phyloP scores from a whole-genome alignment of 2,329 filamentous ascomycete genomes.

The Pestalotiopsis sp. region DNA sequence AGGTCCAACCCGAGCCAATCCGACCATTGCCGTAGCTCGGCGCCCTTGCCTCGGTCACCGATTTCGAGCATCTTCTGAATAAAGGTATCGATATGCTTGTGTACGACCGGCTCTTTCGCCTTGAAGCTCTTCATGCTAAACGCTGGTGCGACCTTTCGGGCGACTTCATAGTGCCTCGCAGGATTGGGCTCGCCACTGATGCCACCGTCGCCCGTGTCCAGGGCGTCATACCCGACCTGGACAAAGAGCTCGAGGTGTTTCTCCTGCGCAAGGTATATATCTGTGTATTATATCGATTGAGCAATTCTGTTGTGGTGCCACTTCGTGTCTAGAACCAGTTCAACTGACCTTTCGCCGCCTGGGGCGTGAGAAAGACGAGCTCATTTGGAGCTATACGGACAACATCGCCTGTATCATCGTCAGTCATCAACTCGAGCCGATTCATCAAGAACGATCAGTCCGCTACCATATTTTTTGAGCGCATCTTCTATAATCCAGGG shows the following conservation, averaged over 20 bases:
- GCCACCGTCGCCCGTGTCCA: constrained; percentile 23
- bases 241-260: constrained; percentile 21
- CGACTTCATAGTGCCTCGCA: constrained; percentile 20
- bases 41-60: background rate
- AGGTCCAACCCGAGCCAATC: constrained; percentile 24
- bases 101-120: constrained; percentile 19
- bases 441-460: background rate
- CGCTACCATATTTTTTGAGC: constrained; percentile 18
- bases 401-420: constrained; percentile 13
- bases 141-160: constrained; percentile 24
- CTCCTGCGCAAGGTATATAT: constrained; percentile 22
- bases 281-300: constrained; percentile 1
- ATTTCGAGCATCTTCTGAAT: constrained; percentile 21
- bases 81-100: constrained; percentile 24
- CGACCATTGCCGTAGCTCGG: constrained; percentile 20
- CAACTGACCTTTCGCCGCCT: constrained; percentile 17
- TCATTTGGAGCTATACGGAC: constrained; percentile 25
- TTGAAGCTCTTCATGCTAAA: constrained; percentile 22
- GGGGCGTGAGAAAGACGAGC: constrained; percentile 18
- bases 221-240: constrained; percentile 20
- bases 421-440: background rate
- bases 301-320: background rate
- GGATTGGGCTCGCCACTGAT: constrained; percentile 26
- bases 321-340: background rate
- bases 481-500: constrained; percentile 18